These are phyloP conservation scores for Aspergillus hancockii DNA, from an alignment of 495 filamentous ascomycete genomes.

Conservation along the genomic window DNA sequence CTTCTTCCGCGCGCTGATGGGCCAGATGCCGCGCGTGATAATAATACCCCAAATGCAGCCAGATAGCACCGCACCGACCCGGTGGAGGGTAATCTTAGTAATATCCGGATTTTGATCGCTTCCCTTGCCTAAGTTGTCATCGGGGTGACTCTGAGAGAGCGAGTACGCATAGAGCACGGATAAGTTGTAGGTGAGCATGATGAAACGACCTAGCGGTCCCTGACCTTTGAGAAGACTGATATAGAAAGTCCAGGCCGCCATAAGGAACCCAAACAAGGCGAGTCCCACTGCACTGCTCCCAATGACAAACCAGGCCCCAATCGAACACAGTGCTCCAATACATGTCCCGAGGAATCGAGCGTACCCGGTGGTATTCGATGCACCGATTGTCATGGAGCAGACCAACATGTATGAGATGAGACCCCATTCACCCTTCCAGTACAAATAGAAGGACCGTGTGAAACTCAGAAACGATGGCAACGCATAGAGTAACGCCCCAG, in stretches of 20 bases:
- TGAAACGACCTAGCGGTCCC: conserved; percentile 88
- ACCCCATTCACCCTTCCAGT: conserved; percentile 97
- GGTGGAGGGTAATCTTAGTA: conserved; percentile 81
- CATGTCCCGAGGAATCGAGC: conserved; percentile 84
- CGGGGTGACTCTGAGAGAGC: conserved; percentile 70
- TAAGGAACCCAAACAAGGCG: conserved; percentile 74
- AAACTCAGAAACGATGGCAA: conserved; percentile 78
- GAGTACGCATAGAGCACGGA: conserved; percentile 93
- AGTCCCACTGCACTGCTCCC: conserved; percentile 71
- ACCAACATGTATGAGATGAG: conserved; percentile 97
- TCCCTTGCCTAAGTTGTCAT: conserved; percentile 74
- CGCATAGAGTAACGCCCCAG: conserved; percentile 83
- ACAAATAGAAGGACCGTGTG: conserved; percentile 76
- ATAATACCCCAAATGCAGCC: conserved; percentile 93
- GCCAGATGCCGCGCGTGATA: conserved; percentile 90
- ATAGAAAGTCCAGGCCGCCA: conserved; percentile 84
- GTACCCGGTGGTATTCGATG: conserved; percentile 87
- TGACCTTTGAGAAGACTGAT: conserved; percentile 82
- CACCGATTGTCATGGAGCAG: conserved; percentile 96
- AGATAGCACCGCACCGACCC: conserved; percentile 81
- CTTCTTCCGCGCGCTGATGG: conserved; percentile 82
- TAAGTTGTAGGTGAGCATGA: conserved; percentile 95
- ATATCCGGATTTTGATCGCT: conserved; percentile 74
- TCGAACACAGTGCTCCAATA: conserved; percentile 73
- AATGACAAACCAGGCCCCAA: conserved; percentile 73